phyloP scores from a whole-genome alignment of 2,329 filamentous ascomycete genomes.

The Trichoderma sp. region DNA sequence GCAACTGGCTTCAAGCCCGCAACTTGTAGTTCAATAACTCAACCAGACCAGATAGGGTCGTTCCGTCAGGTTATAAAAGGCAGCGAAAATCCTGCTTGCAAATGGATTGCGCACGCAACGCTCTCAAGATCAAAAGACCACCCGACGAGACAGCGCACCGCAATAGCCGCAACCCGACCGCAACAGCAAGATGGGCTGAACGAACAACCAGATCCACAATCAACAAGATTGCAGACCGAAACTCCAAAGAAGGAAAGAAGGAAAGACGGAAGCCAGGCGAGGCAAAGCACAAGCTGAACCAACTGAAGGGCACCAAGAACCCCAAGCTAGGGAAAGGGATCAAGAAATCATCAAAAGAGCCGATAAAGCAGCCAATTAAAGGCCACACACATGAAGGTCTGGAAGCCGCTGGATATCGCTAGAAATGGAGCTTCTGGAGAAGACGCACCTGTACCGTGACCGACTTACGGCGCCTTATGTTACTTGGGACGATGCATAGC shows the following conservation, averaged over 20 bases:
- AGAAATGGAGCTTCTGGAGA: too few relatives aligned
- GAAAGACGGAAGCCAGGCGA: background rate
- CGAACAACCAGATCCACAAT: background rate
- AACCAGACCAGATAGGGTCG: background rate
- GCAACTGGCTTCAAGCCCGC: too few relatives aligned
- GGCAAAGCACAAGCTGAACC: background rate
- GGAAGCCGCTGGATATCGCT: slow-evolving; percentile 70
- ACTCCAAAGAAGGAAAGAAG: background rate
- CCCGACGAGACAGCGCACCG: background rate
- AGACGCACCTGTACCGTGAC: too few relatives aligned
- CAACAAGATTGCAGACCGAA: background rate
- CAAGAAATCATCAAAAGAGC: background rate
- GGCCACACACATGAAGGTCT: slow-evolving; percentile 41
- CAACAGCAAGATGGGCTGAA: background rate
- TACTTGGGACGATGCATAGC: slow-evolving; percentile 58
- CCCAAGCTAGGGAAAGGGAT: background rate
- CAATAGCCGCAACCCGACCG: background rate
- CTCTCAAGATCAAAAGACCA: background rate
- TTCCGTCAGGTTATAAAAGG: background rate
- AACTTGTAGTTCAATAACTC: background rate
- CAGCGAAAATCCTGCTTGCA: background rate
- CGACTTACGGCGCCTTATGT: slow-evolving; percentile 59
- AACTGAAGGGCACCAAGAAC: background rate
- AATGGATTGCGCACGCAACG: background rate
- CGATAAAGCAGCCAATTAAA: background rate